Conservation (phyloP, 805 yeast genomes). For the Candida michaelii region DNA sequence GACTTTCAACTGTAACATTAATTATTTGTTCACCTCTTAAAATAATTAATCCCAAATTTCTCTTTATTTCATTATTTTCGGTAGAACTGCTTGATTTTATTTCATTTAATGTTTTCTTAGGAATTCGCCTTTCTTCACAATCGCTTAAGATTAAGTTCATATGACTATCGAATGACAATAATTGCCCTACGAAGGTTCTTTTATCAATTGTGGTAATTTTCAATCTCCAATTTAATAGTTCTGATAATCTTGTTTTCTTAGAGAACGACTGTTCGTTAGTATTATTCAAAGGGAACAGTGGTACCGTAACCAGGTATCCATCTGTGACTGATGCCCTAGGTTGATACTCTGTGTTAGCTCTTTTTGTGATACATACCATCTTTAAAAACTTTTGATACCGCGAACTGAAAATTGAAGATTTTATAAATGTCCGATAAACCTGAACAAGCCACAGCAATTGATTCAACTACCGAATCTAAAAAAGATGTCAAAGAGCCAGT, state of each 20-base stretch:
- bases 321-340: neutral
- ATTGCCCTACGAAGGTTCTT: conserved; percentile 72
- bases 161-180: conserved; percentile 85
- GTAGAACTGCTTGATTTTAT: conserved; percentile 25
- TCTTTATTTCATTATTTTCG: conserved; percentile 45
- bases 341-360: neutral
- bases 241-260: conserved; percentile 51
- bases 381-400: neutral
- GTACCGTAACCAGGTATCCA: no score
- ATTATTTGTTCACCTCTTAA: conserved; percentile 87
- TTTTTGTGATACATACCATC: conserved; percentile 7
- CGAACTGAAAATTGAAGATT: neutral
- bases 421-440: conserved; percentile 2
- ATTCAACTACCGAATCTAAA: neutral
- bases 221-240: conserved; percentile 70
- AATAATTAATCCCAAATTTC: conserved; percentile 78
- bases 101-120: conserved; percentile 54
- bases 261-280: conserved; percentile 19
- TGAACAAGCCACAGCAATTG: conserved; percentile 1
- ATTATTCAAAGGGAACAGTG: no score
- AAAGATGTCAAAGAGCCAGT: neutral
- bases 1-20: conserved; percentile 62
- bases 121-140: conserved; percentile 77
- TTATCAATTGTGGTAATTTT: conserved; percentile 76
- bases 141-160: conserved; percentile 85